Evolutionary conservation across 2,329 filamentous ascomycete species (phyloP).

Genomic region (Apiospora phragmitis): DNA sequence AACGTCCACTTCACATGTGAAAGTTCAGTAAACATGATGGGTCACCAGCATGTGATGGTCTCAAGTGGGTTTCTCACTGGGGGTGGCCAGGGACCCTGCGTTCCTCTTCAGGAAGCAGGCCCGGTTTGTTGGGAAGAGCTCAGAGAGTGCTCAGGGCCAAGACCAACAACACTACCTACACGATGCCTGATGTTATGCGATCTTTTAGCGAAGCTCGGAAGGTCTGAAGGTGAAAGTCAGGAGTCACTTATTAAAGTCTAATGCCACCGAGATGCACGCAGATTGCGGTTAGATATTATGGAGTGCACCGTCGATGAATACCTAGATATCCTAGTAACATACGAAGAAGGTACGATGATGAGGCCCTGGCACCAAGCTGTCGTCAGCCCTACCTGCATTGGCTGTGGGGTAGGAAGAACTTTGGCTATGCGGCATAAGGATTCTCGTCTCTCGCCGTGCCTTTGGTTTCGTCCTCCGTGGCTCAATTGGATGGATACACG

Average conservation of each 20-base stretch:
- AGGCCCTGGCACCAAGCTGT: neutral
- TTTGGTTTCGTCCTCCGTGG: neutral
- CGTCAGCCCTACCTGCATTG: neutral
- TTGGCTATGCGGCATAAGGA: neutral
- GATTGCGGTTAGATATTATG: neutral
- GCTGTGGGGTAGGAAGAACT: neutral
- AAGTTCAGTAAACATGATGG: neutral
- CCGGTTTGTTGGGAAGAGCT: slow-evolving; percentile 12
- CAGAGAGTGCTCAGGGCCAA: neutral
- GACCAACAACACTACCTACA: neutral
- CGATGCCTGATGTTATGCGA: neutral
- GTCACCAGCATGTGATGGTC: slow-evolving; percentile 9
- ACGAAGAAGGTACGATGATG: neutral
- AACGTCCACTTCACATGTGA: neutral
- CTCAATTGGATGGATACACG: neutral
- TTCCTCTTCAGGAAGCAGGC: slow-evolving; percentile 6
- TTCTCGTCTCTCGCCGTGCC: neutral
- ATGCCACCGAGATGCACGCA: neutral
- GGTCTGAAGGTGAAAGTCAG: neutral
- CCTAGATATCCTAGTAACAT: neutral
- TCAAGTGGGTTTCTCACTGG: neutral
- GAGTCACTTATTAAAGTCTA: neutral
- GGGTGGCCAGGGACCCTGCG: neutral
- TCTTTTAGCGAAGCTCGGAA: neutral
- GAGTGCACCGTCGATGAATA: neutral